Evolutionary conservation across 495 filamentous ascomycete species (phyloP).

Genomic region (Penicillium arizonense): DNA sequence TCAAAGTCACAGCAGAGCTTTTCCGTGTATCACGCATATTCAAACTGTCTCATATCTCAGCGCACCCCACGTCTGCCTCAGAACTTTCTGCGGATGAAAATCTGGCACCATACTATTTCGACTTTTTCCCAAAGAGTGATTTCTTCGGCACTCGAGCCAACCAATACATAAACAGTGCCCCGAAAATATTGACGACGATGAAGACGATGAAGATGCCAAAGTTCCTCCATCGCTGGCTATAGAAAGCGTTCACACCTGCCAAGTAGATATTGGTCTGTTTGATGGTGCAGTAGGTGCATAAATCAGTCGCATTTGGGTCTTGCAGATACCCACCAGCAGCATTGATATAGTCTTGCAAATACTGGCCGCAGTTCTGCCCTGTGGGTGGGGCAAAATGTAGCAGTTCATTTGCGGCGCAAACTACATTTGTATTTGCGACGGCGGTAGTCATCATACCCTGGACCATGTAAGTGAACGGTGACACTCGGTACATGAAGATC

Average conservation of each 20-base stretch:
- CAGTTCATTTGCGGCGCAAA: constrained; percentile 36
- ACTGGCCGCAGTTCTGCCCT: constrained; percentile 37
- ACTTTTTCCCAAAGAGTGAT: no score
- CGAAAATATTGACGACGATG: constrained; percentile 31
- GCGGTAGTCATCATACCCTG: constrained; percentile 37
- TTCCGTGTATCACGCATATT: no score
- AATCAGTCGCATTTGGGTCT: constrained; percentile 24
- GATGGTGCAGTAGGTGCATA: constrained; percentile 31
- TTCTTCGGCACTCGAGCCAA: constrained; percentile 44
- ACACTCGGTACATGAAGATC: constrained; percentile 43
- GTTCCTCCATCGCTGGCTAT: constrained; percentile 35
- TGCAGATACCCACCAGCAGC: constrained; percentile 20
- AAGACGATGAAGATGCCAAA: constrained; percentile 41
- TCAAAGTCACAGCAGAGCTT: no score
- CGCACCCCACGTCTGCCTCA: no score
- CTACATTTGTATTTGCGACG: constrained; percentile 26
- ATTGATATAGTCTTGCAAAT: constrained; percentile 17
- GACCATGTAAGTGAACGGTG: constrained; percentile 48
- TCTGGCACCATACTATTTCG: no score
- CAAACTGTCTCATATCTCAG: no score
- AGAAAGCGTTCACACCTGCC: constrained; percentile 22
- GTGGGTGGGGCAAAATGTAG: constrained; percentile 5
- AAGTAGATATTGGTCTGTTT: constrained; percentile 31
- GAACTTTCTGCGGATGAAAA: no score
- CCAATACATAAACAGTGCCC: constrained; percentile 36